Conservation (phyloP, 106 monocot species). For the Allium sativum region DNA sequence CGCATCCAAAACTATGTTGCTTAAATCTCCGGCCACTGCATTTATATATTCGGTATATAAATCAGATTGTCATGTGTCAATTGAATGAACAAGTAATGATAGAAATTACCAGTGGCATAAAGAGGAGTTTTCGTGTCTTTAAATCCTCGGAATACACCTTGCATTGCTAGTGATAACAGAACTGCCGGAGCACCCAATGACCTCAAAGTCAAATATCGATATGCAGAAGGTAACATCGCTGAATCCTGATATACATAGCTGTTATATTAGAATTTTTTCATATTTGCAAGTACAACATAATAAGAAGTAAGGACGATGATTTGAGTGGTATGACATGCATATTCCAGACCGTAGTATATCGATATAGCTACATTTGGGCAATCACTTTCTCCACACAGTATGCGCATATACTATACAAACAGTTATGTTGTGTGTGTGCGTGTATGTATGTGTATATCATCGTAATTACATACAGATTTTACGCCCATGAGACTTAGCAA, state of each 20-base stretch:
- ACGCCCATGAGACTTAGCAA: constrained; percentile 64
- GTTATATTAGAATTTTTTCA: not conserved
- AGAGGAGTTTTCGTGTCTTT: constrained; percentile 63
- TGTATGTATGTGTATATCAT: too few species aligned
- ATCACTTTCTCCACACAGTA: not conserved
- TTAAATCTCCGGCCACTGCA: constrained; percentile 67
- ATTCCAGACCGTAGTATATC: not conserved
- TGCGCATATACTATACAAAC: too few species aligned
- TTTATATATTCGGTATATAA: not conserved
- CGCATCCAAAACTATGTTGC: constrained; percentile 81
- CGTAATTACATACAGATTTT: constrained; percentile 51
- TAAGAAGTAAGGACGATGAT: not conserved
- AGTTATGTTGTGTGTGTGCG: too few species aligned
- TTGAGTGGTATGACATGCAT: too few species aligned
- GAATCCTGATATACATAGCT: constrained; percentile 24
- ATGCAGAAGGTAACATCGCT: constrained; percentile 46
- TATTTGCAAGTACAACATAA: not conserved
- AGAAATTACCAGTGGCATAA: constrained; percentile 43
- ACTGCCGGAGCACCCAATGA: constrained; percentile 73
- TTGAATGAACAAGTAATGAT: too few species aligned
- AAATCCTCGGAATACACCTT: constrained; percentile 64
- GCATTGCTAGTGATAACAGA: constrained; percentile 64
- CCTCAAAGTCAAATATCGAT: constrained; percentile 42
- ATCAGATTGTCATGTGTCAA: too few species aligned
- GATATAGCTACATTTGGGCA: not conserved